Base-by-base conservation (phyloP, 305 asterid genomes). In the Solanum chacoense region DNA sequence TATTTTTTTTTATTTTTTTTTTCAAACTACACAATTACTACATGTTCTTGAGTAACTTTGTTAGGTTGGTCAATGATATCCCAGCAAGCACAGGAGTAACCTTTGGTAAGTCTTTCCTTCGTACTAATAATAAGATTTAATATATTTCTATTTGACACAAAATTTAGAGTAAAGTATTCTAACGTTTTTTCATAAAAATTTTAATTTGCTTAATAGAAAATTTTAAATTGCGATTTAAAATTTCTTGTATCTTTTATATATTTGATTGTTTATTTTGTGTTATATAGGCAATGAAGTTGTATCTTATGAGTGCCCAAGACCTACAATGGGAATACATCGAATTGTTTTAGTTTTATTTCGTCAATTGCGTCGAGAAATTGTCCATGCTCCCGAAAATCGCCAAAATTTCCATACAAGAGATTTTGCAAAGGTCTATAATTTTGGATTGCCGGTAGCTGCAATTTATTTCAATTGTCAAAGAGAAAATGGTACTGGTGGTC, bases 41-140 rank as follows among this genome's bases (percentile, higher is more conserved):
- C 20, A 11, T 77, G 29, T 12, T 77, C 22, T 36, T 77, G 84
- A 38, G 6, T 7, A 79, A 79, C 5, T 38, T 40, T 40, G 65
- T 28, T 89, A 91, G 93, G 93, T 84, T 91, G 91, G 93, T 91
- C 87, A 90, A 88, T 71, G 90, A 90, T 67, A 91, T 91, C 24
- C 93, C 93, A 38, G 93, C 91, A 71, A 88, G 90, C 6, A 91
- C 92, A 26, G 91, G 91, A 38, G 88, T 84, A 83, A 45, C 81
- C 45, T 91, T 91, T 87, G 92, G 93, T 91, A 31, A 84, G 90
- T 80, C 45, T 35, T 10, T 50, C 10, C 45, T 37, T 6, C 71
- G 13, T 76, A 9, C 69, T 34, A 14, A 40, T 83, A 35, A 40
- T 26, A 4, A 40, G 7, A 20, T 16, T 12, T 13, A 42, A 13